Base-by-base conservation (phyloP, 805 yeast genomes). In the Wilhelminamyces savonicus region DNA sequence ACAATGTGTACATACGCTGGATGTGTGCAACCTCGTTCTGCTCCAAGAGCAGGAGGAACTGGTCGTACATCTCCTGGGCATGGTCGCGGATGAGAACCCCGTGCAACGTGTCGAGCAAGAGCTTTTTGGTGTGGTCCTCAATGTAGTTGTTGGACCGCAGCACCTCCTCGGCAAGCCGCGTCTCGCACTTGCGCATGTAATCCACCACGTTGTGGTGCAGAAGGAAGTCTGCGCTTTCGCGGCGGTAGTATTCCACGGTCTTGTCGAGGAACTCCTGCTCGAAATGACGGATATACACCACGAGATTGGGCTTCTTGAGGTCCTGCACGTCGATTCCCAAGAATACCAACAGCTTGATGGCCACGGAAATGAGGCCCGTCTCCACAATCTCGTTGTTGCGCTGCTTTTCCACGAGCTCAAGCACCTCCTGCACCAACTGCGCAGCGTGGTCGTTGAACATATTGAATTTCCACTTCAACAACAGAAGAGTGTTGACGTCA, bases 321-420 rank as follows among this genome's bases (percentile, higher is more conserved):
- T 87, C 97, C 51, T 82, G 87, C 34, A 77, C 78, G 52, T 92
- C 97, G 43, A 94, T 80, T 4, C 98, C 97, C 40, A 92, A 67
- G 26, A 78, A 72, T 9, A 90, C 96, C 62, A 88, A 77, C 1
- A 97, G 88, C 46, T 77, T 81, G 38, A 90, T 82, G 1, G 92
- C 87, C 24, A 74, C 66, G 21, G 83, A 74, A 26, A 92, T 66
- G 29, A 74, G 69, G 28, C 71, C 64, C 24, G 81, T 74, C 40
- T 81, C 78, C 30, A 82, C 82, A 19, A 76, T 71, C 47, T 80
- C 80, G 37, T 87, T 86, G 42, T 81, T 73, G 48, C 98, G 73
- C 56, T 87, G 95, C 29, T 68, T 59, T 44, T 76, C 79, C 32
- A 94, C 80, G 50, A 82, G 80, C 19, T 71, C 76, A 54, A 90